Evolutionary conservation across 2,329 filamentous ascomycete species (phyloP), one percentile per base, ranked within the genome.

Genomic region (Scopulariopsis brevicaulis): DNA sequence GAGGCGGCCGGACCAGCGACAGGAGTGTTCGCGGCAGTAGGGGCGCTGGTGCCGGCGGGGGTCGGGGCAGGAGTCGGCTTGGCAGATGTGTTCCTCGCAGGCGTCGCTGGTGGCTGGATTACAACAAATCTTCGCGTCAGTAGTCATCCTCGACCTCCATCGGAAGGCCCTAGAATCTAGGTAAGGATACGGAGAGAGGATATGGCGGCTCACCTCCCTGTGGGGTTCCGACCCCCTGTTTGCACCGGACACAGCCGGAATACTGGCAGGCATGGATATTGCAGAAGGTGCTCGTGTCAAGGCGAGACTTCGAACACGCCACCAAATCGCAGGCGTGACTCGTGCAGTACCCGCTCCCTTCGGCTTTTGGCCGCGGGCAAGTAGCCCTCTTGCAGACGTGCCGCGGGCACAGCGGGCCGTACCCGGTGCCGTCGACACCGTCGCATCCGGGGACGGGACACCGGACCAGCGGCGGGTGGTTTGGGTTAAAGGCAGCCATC

Each of bases 251-350:
- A 20, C 55, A 57, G 1, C 48, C 46, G 10, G 48, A 57, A 53
- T 57, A 57, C 24, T 57, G 55, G n/a, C 55, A 57, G 25, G 55
- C 55, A 32, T 57, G 55, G 1, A 24, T 14, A 14, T 57, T 57
- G 34, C 55, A 57, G 48, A 57, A 57, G 20, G 32, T 28, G 55
- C 55, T 57, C 46, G 55, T 57, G 48, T 57, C 55, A n/a, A 57
- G 55, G 11, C 55, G 55, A 2, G 55, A 57, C 37, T 57, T 53
- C 12, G 55, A 52, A 32, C 55, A 57, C 6, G 55, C 46, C 48
- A 57, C 37, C 12, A 57, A 24, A 18, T 57, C 55, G 48, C 55
- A 57, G 46, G 55, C 55, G 37, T 57, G 55, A 12, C 37, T 28
- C 24, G 32, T 11, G 55, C 55, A 57, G 18, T 57, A 57, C n/a